Conservation (phyloP, 768 basidiomycete genomes). For the Cystobasidium onofrii region DNA sequence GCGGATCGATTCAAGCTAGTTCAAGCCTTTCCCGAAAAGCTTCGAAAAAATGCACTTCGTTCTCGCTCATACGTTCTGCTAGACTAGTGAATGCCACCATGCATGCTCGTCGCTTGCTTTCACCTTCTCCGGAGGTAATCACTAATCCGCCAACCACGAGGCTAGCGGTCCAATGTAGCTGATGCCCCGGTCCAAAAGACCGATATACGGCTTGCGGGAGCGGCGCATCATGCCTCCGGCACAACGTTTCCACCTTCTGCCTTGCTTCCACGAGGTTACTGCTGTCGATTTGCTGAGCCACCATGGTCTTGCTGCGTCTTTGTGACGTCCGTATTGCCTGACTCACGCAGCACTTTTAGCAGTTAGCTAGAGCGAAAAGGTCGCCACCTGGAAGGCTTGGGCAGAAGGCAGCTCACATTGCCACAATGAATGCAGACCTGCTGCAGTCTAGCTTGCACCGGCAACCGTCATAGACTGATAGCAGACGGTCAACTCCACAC, state of each 20-base stretch:
- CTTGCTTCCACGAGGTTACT: background rate
- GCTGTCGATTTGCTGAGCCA: too few species aligned
- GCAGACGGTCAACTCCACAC: too few species aligned
- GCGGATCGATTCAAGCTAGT: background rate
- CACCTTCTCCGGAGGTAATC: background rate
- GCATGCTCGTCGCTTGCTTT: background rate
- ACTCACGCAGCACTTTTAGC: too few species aligned
- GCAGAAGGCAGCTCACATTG: too few species aligned
- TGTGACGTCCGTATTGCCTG: too few species aligned
- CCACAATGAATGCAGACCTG: too few species aligned
- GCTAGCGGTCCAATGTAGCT: constrained; percentile 1
- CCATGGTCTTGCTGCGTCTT: too few species aligned
- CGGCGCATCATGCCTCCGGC: background rate
- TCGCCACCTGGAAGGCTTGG: too few species aligned
- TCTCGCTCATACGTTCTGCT: background rate
- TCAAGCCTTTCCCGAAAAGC: background rate
- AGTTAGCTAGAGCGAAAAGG: too few species aligned
- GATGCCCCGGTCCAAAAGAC: constrained; percentile 2
- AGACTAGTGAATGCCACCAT: background rate
- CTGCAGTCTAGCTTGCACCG: too few species aligned
- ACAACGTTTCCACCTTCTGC: background rate
- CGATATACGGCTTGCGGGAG: background rate
- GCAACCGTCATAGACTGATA: too few species aligned
- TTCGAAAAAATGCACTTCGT: background rate
- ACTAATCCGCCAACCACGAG: background rate